phyloP scores from a whole-genome alignment of 805 yeast species.

The Starmerella vaccinii region DNA sequence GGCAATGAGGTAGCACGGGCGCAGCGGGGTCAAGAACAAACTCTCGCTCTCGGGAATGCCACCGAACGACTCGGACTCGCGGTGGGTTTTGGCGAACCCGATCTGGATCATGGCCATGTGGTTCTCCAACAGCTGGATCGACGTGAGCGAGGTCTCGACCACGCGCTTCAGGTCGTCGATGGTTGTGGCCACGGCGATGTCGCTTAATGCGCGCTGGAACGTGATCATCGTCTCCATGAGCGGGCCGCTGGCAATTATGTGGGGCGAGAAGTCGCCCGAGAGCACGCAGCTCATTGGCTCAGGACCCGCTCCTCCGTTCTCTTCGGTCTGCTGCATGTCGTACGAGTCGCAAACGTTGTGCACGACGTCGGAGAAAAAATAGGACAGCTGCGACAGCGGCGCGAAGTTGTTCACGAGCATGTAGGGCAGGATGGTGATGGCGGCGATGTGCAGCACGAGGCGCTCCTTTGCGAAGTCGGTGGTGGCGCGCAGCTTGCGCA shows the following conservation, averaged over 20 bases:
- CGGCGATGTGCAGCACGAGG: conserved; percentile 8
- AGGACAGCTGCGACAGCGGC: conserved; percentile 7
- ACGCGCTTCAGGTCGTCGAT: conserved; percentile 9
- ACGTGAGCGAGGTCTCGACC: conserved; percentile 5
- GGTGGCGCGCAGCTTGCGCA: conserved; percentile 6
- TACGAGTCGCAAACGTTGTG: neutral
- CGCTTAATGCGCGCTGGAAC: conserved; percentile 3
- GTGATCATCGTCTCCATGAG: conserved; percentile 12
- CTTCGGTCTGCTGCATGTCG: neutral
- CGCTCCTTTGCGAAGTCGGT: conserved; percentile 2
- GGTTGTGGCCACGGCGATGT: conserved; percentile 1
- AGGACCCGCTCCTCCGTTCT: neutral
- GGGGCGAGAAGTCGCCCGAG: conserved; percentile 1
- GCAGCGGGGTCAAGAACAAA: conserved; percentile 8
- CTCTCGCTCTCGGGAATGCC: conserved; percentile 9
- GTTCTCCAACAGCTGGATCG: conserved; percentile 4
- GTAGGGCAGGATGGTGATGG: conserved; percentile 17
- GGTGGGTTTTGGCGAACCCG: conserved; percentile 5
- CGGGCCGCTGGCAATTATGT: conserved; percentile 4
- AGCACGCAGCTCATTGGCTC: neutral
- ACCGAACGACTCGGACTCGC: neutral
- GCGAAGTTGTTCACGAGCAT: conserved; percentile 8
- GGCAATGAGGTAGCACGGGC: conserved; percentile 9
- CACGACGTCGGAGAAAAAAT: conserved; percentile 7
- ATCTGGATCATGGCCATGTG: conserved; percentile 4